A percentile compares a stretch with the other conserved stretches of the same genome.
Conservation (phyloP, 2,329 filamentous ascomycete genomes). For the Xylariaceae sp. region DNA sequence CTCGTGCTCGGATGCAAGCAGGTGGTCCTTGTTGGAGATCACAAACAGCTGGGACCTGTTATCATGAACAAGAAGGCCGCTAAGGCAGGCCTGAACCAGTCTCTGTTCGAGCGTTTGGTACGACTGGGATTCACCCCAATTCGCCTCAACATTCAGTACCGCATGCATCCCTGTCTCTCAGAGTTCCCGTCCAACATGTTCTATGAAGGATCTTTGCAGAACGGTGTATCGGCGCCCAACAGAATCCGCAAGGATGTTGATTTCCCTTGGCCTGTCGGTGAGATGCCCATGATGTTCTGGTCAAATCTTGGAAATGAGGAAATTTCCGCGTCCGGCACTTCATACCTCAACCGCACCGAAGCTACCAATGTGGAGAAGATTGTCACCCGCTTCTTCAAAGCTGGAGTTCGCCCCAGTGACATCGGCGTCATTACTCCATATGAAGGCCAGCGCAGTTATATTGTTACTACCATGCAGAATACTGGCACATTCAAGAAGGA, state of each 20-base stretch:
- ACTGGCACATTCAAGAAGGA: constrained; percentile 98
- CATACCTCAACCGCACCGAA: constrained; percentile 96
- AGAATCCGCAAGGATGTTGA: constrained; percentile 90
- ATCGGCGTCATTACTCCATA: constrained; percentile 99
- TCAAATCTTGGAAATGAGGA: constrained; percentile 96
- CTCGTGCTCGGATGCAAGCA: constrained; percentile 97
- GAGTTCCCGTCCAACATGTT: constrained; percentile 99
- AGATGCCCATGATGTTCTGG: constrained; percentile 99
- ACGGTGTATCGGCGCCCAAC: constrained; percentile 87
- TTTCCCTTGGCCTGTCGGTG: constrained; percentile 93
- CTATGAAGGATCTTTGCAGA: constrained; percentile 95
- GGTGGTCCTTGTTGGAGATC: constrained; percentile 96
- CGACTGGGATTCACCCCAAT: constrained; percentile 88
- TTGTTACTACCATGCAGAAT: constrained; percentile 99
- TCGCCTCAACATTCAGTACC: constrained; percentile 93
- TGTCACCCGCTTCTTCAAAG: constrained; percentile 97
- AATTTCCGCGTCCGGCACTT: constrained; percentile 95
- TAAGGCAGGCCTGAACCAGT: constrained; percentile 95
- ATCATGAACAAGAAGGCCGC: constrained; percentile 99
- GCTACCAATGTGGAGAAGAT: constrained; percentile 98
- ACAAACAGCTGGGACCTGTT: constrained; percentile 95
- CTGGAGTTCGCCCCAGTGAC: constrained; percentile 85
- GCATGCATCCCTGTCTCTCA: constrained; percentile 97
- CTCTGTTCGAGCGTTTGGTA: constrained; percentile 94
- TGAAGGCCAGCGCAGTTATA: constrained; percentile 95